Evolutionary conservation across 192 early-diverging fungal species (phyloP), one percentile per base, ranked within the genome.

Genomic region (Mortierella hygrophila): DNA sequence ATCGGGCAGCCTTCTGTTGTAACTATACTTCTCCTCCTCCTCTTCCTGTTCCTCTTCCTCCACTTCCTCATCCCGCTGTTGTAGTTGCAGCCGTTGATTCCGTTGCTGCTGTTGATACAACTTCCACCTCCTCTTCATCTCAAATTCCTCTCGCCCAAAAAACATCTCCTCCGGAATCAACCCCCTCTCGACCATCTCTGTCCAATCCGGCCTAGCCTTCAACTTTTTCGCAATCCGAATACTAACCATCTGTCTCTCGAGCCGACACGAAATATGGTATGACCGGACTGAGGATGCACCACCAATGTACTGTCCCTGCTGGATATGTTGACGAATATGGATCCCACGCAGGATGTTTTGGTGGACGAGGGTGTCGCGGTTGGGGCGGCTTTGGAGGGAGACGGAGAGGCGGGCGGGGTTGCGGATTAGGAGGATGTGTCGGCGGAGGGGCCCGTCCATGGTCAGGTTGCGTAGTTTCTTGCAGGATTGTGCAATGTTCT

Each of bases 391-490:
- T 23, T 29, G 32, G 40, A 84, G 73, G 18, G 70, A 84, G 38
- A 77, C 78, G 11, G 75, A 54, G 13, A 84, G 82, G 4, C 82
- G 76, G 32, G 82, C 82, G 6, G 82, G 82, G 1, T 73, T 84
- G 11, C 82, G 82, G 55, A 73, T 84, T 38, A 84, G 77, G 26
- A 84, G 77, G n/a, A 84, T 84, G 41, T 84, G 82, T 3, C 82
- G 77, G 35, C 82, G 82, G 1, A 84, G 55, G 6, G 77, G 82
- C 3, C 82, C 82, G 16, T 84, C 82, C 73, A 84, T 40, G 18
- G 77, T 49, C 55, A 84, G 35, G 13, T 29, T 40, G 0, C 82
- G 82, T 1, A 84, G 54, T n/a, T 71, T 63, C 37, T 84, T 84
- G 68, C 72, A 79, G 11, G 77, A 75, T 7, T 79, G 15, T 7